A percentile compares a stretch with the other conserved stretches of the same genome.
These are phyloP conservation scores for Penstemon davidsonii DNA, from an alignment of 257 asterid species.

Conservation along the genomic window DNA sequence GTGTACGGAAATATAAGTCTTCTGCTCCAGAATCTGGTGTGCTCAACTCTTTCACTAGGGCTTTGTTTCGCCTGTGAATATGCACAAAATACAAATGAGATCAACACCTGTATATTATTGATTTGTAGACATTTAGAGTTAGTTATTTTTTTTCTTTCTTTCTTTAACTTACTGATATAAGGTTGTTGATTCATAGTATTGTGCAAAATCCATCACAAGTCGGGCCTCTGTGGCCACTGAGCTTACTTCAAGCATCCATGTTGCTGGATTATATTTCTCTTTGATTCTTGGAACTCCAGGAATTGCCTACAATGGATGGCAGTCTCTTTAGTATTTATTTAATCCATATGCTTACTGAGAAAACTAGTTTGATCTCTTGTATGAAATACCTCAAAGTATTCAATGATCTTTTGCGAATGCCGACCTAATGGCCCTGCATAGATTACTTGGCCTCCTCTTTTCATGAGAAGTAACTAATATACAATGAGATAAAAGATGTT, in stretches of 20 bases:
- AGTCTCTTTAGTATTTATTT: neutral
- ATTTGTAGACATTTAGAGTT: neutral
- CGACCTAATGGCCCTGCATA: slow-evolving; percentile 74
- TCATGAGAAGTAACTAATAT: slow-evolving; percentile 62
- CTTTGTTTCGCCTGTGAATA: slow-evolving; percentile 55
- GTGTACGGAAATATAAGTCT: slow-evolving; percentile 61
- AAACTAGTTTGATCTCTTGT: neutral
- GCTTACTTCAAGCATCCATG: slow-evolving; percentile 93
- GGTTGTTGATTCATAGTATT: slow-evolving; percentile 56
- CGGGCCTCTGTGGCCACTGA: slow-evolving; percentile 58
- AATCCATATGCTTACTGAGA: neutral
- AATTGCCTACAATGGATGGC: slow-evolving; percentile 43
- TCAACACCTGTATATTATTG: neutral
- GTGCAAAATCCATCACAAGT: slow-evolving; percentile 67
- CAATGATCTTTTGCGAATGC: slow-evolving; percentile 50
- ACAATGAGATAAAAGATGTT: slow-evolving; percentile 7
- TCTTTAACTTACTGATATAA: slow-evolving; percentile 48
- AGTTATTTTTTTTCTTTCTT: neutral
- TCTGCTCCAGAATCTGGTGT: slow-evolving; percentile 57
- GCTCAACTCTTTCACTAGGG: slow-evolving; percentile 60
- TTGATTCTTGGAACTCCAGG: slow-evolving; percentile 65
- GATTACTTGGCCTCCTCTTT: slow-evolving; percentile 71
- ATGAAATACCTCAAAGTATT: slow-evolving; percentile 60
- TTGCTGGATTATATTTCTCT: slow-evolving; percentile 82
- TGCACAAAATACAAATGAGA: neutral